Evolutionary conservation across 129 eudicot species (phyloP).

Genomic region (Kitagawia praeruptora): DNA sequence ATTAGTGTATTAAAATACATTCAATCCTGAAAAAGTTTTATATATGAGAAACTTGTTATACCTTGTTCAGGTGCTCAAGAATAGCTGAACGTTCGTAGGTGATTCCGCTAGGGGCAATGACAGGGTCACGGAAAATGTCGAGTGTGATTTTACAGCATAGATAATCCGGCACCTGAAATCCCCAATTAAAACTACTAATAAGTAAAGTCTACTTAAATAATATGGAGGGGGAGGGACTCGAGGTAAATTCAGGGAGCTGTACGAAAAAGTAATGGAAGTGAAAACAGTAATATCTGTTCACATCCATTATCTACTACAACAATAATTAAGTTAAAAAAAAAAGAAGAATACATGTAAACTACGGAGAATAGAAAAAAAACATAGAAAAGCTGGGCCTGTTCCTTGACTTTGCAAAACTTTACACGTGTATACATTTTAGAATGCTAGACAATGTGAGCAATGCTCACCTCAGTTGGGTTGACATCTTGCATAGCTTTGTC

Average conservation of each 20-base stretch:
- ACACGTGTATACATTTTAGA: background rate
- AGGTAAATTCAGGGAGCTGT: background rate
- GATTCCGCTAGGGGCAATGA: conserved; percentile 81
- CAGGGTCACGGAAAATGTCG: conserved; percentile 93
- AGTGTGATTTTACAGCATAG: conserved; percentile 86
- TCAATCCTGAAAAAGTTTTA: background rate
- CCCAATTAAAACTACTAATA: background rate
- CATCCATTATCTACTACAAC: background rate
- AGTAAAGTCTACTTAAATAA: background rate
- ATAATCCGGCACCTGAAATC: conserved; percentile 76
- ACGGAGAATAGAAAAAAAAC: background rate
- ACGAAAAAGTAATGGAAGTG: background rate
- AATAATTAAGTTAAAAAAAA: background rate
- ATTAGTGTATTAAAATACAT: background rate
- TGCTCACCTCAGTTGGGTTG: conserved; percentile 65
- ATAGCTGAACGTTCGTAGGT: conserved; percentile 82
- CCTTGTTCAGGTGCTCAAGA: conserved; percentile 82
- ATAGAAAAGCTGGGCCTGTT: background rate
- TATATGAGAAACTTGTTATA: conserved; percentile 4
- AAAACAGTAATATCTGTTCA: background rate
- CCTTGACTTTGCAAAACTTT: background rate
- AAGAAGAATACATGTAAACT: background rate
- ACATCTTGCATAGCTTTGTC: conserved; percentile 60
- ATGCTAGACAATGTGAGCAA: background rate
- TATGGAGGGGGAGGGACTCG: background rate